These are phyloP conservation scores for Diaporthe australafricana DNA, from an alignment of 2,329 filamentous ascomycete species.

Conservation along the genomic window DNA sequence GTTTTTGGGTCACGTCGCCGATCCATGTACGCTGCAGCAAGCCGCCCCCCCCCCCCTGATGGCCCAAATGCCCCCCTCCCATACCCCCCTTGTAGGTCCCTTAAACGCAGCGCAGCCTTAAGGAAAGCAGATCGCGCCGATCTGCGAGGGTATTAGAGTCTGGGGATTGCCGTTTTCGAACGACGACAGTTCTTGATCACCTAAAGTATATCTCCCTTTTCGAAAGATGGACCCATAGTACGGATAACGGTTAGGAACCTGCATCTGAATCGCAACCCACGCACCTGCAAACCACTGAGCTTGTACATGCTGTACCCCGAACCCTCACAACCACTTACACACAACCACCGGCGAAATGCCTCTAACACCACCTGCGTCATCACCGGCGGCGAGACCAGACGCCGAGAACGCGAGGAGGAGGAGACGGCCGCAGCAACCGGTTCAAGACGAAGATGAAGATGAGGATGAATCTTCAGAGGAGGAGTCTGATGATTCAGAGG, in stretches of 20 bases:
- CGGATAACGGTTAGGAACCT: not conserved
- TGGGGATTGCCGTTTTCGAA: conserved; percentile 24
- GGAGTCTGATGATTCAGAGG: not conserved
- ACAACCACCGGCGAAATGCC: conserved; percentile 12
- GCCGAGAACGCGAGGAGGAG: conserved; percentile 20
- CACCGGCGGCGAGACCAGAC: conserved; percentile 11
- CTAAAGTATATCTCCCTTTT: not conserved
- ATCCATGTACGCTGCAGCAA: conserved; percentile 6
- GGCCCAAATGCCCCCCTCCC: not conserved
- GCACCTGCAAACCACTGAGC: not conserved
- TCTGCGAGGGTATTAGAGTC: conserved; percentile 15
- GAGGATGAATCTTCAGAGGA: conserved; percentile 7
- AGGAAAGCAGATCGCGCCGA: conserved; percentile 26
- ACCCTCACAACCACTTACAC: conserved; percentile 16
- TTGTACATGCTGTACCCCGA: not conserved
- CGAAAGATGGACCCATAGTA: not conserved
- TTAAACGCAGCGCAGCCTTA: conserved; percentile 16
- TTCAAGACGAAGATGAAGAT: not conserved
- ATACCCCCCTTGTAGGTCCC: not conserved
- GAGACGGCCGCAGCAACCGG: conserved; percentile 13
- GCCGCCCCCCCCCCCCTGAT: not conserved
- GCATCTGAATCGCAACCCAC: not conserved
- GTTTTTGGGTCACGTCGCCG: conserved; percentile 24
- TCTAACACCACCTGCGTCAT: conserved; percentile 30
- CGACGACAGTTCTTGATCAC: not conserved